Evolutionary conservation across 106 monocot genomes (phyloP).

Genomic region (Agapanthus africanus): DNA sequence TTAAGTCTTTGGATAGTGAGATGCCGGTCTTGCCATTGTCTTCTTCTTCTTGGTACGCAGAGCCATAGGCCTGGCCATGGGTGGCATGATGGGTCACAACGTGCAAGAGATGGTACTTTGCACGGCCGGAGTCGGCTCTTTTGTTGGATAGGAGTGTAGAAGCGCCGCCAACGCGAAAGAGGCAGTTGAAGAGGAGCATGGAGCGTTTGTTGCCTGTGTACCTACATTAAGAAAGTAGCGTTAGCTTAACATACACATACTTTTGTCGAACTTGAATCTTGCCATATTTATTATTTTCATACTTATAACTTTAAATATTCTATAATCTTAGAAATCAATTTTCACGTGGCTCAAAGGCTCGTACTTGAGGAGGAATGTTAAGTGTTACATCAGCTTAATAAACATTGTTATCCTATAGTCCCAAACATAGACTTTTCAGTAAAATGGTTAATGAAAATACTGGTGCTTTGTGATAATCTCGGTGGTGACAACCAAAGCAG

Average conservation of each 20-base stretch:
- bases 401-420: no score
- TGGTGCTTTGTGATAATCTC: background rate
- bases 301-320: no score
- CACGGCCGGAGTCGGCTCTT: background rate
- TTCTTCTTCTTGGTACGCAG: conserved; percentile 16
- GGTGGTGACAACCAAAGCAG: background rate
- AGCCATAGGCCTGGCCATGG: conserved; percentile 45
- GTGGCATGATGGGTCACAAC: conserved; percentile 67
- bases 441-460: no score
- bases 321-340: no score
- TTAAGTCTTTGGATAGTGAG: conserved; percentile 8
- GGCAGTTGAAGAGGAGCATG: conserved; percentile 1
- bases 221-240: no score
- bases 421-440: no score
- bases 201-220: background rate
- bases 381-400: no score
- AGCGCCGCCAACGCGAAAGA: background rate
- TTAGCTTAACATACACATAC: no score
- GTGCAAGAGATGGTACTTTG: conserved; percentile 11
- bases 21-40: background rate
- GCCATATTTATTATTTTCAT: no score
- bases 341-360: no score
- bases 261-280: no score
- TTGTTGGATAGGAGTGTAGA: background rate
- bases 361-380: no score